These are phyloP conservation scores for Diplodia sapinea DNA, from an alignment of 2,329 filamentous ascomycete species.

Conservation along the genomic window DNA sequence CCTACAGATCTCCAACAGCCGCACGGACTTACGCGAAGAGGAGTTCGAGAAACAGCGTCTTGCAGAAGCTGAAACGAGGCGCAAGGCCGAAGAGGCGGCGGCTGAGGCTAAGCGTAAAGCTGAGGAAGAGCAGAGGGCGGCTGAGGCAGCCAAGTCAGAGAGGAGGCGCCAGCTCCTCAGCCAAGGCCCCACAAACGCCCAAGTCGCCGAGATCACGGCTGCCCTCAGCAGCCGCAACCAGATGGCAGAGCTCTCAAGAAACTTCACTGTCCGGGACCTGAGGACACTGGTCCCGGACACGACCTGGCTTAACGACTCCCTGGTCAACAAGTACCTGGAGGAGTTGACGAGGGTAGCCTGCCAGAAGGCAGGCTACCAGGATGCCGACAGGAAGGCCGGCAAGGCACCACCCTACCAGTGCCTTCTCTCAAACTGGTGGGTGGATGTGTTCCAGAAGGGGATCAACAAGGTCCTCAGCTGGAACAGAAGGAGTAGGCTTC, in stretches of 20 bases:
- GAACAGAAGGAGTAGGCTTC: conserved; percentile 47
- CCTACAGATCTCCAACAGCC: conserved; percentile 15
- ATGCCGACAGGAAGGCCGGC: conserved; percentile 62
- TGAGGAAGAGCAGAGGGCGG: not conserved
- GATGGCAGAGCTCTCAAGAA: not conserved
- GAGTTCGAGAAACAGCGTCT: conserved; percentile 6
- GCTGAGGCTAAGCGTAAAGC: not conserved
- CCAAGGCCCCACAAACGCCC: not conserved
- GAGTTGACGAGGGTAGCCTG: conserved; percentile 68
- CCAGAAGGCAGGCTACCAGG: conserved; percentile 57
- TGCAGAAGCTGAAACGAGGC: conserved; percentile 5
- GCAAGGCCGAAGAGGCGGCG: not conserved
- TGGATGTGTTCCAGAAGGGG: conserved; percentile 53
- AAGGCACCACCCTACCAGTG: conserved; percentile 66
- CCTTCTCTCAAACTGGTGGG: conserved; percentile 63
- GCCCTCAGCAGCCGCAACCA: not conserved
- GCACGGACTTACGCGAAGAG: conserved; percentile 6
- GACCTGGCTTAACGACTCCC: conserved; percentile 77
- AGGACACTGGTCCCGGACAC: conserved; percentile 31
- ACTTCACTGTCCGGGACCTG: not conserved
- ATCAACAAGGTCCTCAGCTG: conserved; percentile 59
- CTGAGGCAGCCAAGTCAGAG: not conserved
- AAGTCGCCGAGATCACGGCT: not conserved
- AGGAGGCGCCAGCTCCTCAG: not conserved
- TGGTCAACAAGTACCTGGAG: conserved; percentile 70